Conservation (phyloP, 306 rosid species). For the Gleditsia sinensis region DNA sequence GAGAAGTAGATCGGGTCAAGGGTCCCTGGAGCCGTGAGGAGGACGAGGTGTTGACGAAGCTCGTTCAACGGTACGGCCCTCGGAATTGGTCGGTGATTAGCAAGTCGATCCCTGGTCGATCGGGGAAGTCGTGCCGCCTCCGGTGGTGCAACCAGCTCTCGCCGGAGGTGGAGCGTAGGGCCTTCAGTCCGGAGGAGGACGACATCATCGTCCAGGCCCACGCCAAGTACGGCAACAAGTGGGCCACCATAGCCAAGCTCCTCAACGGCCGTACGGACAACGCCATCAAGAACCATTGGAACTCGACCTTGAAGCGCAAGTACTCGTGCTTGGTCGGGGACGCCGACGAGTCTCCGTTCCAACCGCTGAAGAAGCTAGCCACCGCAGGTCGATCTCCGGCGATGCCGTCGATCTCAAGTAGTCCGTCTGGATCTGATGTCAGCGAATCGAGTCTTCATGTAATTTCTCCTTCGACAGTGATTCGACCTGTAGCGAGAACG, state of each 20-base stretch:
- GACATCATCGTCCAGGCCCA: slow-evolving; percentile 47
- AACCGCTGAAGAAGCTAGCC: slow-evolving; percentile 21
- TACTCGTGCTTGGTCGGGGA: slow-evolving; percentile 13
- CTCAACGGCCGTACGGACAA: slow-evolving; percentile 69
- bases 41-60: slow-evolving; percentile 45
- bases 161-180: slow-evolving; percentile 58
- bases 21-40: slow-evolving; percentile 70
- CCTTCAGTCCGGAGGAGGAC: slow-evolving; percentile 56
- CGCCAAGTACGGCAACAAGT: slow-evolving; percentile 53
- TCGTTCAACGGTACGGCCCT: slow-evolving; percentile 46
- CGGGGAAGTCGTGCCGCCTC: slow-evolving; percentile 65
- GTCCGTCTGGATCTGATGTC: slow-evolving; percentile 48
- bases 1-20: slow-evolving; percentile 47
- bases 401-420: slow-evolving; percentile 23
- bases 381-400: not conserved
- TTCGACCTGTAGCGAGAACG: slow-evolving; percentile 13
- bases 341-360: not conserved
- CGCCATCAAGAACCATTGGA: slow-evolving; percentile 72
- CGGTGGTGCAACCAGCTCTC: slow-evolving; percentile 76
- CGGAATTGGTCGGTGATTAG: slow-evolving; percentile 60
- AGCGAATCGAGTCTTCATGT: slow-evolving; percentile 44
- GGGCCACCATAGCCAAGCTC: slow-evolving; percentile 70
- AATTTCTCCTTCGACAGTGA: not conserved
- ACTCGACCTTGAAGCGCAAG: slow-evolving; percentile 64
- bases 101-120: slow-evolving; percentile 51